phyloP scores from a whole-genome alignment of 257 asterid genomes.

The Parsonsia alboflavescens region DNA sequence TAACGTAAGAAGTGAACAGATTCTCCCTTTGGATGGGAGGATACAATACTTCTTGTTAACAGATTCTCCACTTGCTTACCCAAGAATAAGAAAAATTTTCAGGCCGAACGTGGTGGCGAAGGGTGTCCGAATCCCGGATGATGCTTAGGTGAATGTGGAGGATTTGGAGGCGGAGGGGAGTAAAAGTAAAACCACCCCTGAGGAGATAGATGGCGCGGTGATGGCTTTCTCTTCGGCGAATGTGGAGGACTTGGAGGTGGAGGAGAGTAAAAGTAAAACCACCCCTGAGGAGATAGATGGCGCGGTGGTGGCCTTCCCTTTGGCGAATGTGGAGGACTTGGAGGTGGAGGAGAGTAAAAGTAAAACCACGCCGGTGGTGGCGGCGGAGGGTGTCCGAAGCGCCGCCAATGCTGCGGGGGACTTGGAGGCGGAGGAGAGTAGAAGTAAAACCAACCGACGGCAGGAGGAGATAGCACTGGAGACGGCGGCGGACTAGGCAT shows the following conservation, averaged over 20 bases:
- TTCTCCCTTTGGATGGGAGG: too few relatives aligned
- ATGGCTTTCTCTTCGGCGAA: slow-evolving; percentile 8
- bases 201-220: slow-evolving; percentile 12
- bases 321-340: slow-evolving; percentile 16
- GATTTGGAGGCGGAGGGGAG: slow-evolving; percentile 34
- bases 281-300: slow-evolving; percentile 13
- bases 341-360: slow-evolving; percentile 39
- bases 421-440: slow-evolving; percentile 37
- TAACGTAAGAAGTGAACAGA: too few relatives aligned
- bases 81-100: too few relatives aligned
- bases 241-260: slow-evolving; percentile 29
- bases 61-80: background rate
- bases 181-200: slow-evolving; percentile 34
- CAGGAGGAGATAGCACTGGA: slow-evolving; percentile 13
- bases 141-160: slow-evolving; percentile 8
- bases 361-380: slow-evolving; percentile 30
- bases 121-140: background rate
- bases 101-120: background rate
- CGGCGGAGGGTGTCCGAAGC: slow-evolving; percentile 5
- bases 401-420: slow-evolving; percentile 12
- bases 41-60: too few relatives aligned
- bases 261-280: slow-evolving; percentile 35
- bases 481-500: background rate
- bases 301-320: too few relatives aligned
- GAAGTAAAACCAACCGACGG: slow-evolving; percentile 23